These are phyloP conservation scores for Tylopilus rubrobrunneus DNA, from an alignment of 768 basidiomycete genomes.

Conservation along the genomic window DNA sequence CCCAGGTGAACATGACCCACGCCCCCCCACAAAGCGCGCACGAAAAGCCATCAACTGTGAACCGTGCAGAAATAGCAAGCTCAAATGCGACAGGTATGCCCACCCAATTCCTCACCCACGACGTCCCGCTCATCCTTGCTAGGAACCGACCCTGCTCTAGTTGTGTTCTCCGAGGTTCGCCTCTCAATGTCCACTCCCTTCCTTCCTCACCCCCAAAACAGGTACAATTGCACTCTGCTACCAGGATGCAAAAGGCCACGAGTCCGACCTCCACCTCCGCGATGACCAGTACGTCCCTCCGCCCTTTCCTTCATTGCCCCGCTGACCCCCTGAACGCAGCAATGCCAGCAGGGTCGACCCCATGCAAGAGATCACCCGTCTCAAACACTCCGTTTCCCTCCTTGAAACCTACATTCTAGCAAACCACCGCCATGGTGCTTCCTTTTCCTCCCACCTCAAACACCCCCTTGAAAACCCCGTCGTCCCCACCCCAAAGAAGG, in stretches of 20 bases:
- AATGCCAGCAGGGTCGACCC: constrained; percentile 36
- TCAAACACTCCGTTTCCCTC: constrained; percentile 39
- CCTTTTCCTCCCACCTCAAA: constrained; percentile 27
- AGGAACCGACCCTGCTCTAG: constrained; percentile 89
- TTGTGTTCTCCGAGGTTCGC: constrained; percentile 75
- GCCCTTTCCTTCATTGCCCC: constrained; percentile 28
- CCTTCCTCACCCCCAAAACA: constrained; percentile 29
- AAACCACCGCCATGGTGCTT: constrained; percentile 24
- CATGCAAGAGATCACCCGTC: constrained; percentile 38
- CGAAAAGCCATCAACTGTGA: constrained; percentile 89
- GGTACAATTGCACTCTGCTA: constrained; percentile 81
- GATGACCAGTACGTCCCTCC: constrained; percentile 41
- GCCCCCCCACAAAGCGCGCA: constrained; percentile 76
- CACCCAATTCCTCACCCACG: background rate
- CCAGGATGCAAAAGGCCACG: constrained; percentile 67
- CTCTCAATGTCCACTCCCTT: constrained; percentile 1
- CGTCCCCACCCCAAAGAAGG: constrained; percentile 49
- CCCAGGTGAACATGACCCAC: constrained; percentile 53
- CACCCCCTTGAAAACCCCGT: constrained; percentile 19
- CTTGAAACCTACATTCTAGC: constrained; percentile 34
- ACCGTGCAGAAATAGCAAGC: constrained; percentile 81
- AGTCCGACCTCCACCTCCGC: constrained; percentile 49
- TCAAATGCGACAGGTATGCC: constrained; percentile 81
- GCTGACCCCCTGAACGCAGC: constrained; percentile 30
- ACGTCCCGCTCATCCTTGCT: constrained; percentile 1